Base-by-base conservation (phyloP, 1,284 basidiomycete species). In the Caloboletus firmus region DNA sequence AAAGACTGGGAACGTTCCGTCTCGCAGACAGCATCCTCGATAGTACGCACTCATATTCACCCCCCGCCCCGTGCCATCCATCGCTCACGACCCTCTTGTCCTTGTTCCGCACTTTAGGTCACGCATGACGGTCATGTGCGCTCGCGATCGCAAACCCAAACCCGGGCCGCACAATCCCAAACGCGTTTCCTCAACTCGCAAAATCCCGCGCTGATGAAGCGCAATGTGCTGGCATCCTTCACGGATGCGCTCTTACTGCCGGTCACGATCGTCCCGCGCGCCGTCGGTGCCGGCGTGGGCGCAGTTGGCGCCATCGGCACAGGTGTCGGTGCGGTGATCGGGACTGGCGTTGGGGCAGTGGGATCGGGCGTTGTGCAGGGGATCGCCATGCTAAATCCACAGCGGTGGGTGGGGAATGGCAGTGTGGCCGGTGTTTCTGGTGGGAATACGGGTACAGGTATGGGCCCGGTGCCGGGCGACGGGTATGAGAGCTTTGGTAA, bases 251-350 rank as follows among this genome's bases (percentile, higher is more conserved):
- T 99, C 1, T 76, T 98, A 0, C 77, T 98, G 0, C 96, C 96
- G 0, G 96, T 98, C 18, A 97, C 94, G 1, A 97, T 98, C 61
- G 95, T 98, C 1, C 96, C 96, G 0, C 84, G 92, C 10, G 91
- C 93, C 0, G 84, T 86, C 6, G 85, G 87, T 34, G 81, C 81
- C 7, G 82, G 83, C 0, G 83, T 84, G 1, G 86, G 89, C 10
- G 69, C 59, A 26, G 89, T 93, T 0, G 86, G 64, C 2, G 61
- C 62, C 17, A 60, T 62, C 12, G 64, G 61, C 2, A 65, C 81
- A 13, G 82, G 83, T 0, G 83, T 84, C 1, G 86, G 90, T 15
- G 65, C 54, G 36, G 89, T 84, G 10, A 90, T 93, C 2, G 87
- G 91, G 1, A 85, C 76, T n/a, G 90, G 83, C 0, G 63, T 64